These are phyloP conservation scores for Lepiota brunneoincarnata DNA, from an alignment of 768 basidiomycete genomes.

Conservation along the genomic window DNA sequence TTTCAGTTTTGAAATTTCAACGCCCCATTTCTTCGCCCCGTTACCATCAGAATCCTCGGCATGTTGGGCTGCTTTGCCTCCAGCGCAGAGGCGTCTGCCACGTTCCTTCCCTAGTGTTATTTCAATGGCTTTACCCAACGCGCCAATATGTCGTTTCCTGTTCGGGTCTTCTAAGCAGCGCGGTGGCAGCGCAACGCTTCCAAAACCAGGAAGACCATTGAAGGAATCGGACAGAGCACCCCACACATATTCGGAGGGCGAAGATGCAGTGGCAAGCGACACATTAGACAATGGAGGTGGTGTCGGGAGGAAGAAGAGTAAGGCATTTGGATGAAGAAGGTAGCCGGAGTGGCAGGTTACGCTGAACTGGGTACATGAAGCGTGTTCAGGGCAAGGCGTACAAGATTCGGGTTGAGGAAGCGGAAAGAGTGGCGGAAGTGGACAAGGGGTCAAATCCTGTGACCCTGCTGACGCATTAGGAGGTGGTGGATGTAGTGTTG, in stretches of 20 bases:
- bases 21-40: conserved; percentile 77
- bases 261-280: conserved; percentile 37
- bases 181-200: conserved; percentile 75
- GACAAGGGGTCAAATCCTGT: conserved; percentile 39
- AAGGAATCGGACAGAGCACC: conserved; percentile 42
- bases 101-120: conserved; percentile 57
- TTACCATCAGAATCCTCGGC: conserved; percentile 51
- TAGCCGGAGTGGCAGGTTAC: conserved; percentile 70
- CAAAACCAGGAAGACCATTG: conserved; percentile 74
- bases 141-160: conserved; percentile 70
- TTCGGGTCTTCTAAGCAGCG: conserved; percentile 76
- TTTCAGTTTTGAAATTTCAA: conserved; percentile 56
- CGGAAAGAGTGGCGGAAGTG: conserved; percentile 51
- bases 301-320: conserved; percentile 50
- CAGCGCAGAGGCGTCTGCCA: conserved; percentile 63
- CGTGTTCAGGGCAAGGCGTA: conserved; percentile 72
- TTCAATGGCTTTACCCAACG: conserved; percentile 72
- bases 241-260: conserved; percentile 41
- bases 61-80: conserved; percentile 31
- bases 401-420: conserved; percentile 60
- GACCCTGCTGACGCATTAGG: conserved; percentile 24
- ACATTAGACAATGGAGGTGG: conserved; percentile 29
- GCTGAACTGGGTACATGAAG: conserved; percentile 50
- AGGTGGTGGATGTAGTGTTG: conserved; percentile 34
- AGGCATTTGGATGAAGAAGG: conserved; percentile 59